Base-by-base conservation (phyloP, 2,329 filamentous ascomycete species). In the Setomelanomma holmii region DNA sequence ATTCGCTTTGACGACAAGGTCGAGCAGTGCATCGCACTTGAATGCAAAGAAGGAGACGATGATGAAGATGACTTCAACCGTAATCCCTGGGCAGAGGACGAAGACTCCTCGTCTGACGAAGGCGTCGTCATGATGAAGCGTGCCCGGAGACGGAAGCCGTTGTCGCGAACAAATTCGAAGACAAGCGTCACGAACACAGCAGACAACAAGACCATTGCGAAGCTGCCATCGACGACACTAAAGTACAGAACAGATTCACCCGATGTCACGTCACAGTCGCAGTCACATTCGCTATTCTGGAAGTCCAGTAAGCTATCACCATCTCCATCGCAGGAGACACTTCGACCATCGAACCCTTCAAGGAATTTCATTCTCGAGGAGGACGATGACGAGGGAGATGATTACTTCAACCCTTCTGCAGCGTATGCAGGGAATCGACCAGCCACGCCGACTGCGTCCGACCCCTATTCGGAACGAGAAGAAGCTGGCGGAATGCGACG, bases 1-100 rank as follows among this genome's bases (percentile, higher is more conserved):
- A 98, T 99, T 60, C 91, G 96, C 68, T 99, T 99, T 75, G 95
- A 97, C 70, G 90, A 97, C 69, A 90, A 93, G 76, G 95, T 99
- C 2, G 88, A 93, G 72, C 93, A 98, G 72, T 97, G 93, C 72
- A 97, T 97, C 60, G 95, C 95, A 6, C 86, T 99, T 24, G 93
- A 98, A 27, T 83, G 86, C 63, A 96, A 96, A 76, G 86, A 90
- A 58, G 88, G 88, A 20, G 89, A 93, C 41, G 86, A 89, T 10
- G 86, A 91, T 43, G 75, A 78, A 33, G 74, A 78, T 27, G 76
- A 76, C 60, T 76, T 74, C 36, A 72, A 76, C 34, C 76, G 75
- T 36, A 72, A 76, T 24, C 70, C 71, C 17, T 75, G 73, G 58
- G 69, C 68, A 12, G 66, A 69, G 42, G 74, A 78, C 19, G 74